Evolutionary conservation across 1,139 yeast species (phyloP), one percentile per base, ranked within the genome.

Genomic region (Diutina mesorugosa): DNA sequence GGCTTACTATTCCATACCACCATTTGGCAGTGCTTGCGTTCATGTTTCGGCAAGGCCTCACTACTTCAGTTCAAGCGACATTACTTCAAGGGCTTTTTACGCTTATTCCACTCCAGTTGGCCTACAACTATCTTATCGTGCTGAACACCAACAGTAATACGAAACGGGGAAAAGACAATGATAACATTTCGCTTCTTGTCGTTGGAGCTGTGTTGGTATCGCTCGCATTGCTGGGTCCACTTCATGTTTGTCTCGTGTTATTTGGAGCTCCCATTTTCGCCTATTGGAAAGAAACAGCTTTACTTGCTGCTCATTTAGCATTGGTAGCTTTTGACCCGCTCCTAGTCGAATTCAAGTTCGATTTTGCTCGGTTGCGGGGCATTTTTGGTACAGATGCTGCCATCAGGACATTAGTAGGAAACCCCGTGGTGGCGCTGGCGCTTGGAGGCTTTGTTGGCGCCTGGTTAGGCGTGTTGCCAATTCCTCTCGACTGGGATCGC

Each of bases 401-500:
- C 18, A 66, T 65, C 58, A 59, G 61, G 4, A 60, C 61, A 6
- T 63, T 74, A 3, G 65, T 69, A 57, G 62, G 64, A 16, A 73
- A 78, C 60, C 76, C 72, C 47, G 64, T 77, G 1, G 69, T 79
- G 53, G 65, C 73, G 45, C 65, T 73, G 32, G 69, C 80, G 6
- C 66, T 81, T 10, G 78, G 84, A 47, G 77, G 84, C 0, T 71
- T 85, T 51, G 63, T 86, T 8, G 96, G 97, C 2, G 83, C 95
- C 9, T 93, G 98, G 98, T 64, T 90, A 2, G 97, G 98, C 10
- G 97, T 95, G 5, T 72, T 89, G 50, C 98, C 96, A 1, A 90
- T 93, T 59, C 97, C 98, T 0, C 76, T 93, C 58, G 99, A 93
- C 69, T 93, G 99, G 99, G 99, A 93, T 68, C 77, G 98, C 62